phyloP scores from a whole-genome alignment of 177 flowering plant genomes.

The Tripterygium wilfordii region DNA sequence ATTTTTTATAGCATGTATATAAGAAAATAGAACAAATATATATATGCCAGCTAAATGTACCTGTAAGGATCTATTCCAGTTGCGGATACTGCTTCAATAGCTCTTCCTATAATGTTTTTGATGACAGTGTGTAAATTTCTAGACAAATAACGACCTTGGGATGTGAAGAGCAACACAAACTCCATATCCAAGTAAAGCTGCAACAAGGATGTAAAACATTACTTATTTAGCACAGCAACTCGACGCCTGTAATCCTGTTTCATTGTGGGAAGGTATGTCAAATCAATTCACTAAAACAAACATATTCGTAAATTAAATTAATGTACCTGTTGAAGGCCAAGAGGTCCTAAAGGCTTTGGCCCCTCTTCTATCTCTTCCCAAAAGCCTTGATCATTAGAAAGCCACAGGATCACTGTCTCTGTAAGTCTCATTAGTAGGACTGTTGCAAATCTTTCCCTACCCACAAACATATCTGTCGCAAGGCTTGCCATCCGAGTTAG shows the following conservation, averaged over 20 bases:
- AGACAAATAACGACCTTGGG: conserved; percentile 66
- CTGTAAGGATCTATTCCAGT: conserved; percentile 58
- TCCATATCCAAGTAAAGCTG: conserved; percentile 73
- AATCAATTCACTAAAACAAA: neutral
- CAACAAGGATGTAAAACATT: conserved; percentile 2
- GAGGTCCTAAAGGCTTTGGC: conserved; percentile 44
- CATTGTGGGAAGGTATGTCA: too few relatives aligned
- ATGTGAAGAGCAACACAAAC: conserved; percentile 61
- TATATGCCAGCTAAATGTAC: conserved; percentile 15
- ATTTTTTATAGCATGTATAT: too few relatives aligned
- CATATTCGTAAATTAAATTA: neutral
- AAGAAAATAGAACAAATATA: too few relatives aligned
- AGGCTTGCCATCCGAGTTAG: conserved; percentile 44
- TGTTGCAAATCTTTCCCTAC: conserved; percentile 67
- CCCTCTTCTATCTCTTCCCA: conserved; percentile 67
- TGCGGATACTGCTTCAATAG: conserved; percentile 55
- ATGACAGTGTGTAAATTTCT: conserved; percentile 61
- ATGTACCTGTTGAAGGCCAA: conserved; percentile 68
- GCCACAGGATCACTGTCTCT: conserved; percentile 65
- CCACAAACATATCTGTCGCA: conserved; percentile 59
- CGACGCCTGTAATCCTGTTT: too few relatives aligned
- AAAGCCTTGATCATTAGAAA: conserved; percentile 63
- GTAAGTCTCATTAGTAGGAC: conserved; percentile 59
- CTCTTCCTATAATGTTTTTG: conserved; percentile 57
- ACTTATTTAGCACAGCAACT: too few relatives aligned